Evolutionary conservation across 345 rosid genomes (phyloP), one percentile per base, ranked within the genome.

Genomic region (Bruguiera sexangula): DNA sequence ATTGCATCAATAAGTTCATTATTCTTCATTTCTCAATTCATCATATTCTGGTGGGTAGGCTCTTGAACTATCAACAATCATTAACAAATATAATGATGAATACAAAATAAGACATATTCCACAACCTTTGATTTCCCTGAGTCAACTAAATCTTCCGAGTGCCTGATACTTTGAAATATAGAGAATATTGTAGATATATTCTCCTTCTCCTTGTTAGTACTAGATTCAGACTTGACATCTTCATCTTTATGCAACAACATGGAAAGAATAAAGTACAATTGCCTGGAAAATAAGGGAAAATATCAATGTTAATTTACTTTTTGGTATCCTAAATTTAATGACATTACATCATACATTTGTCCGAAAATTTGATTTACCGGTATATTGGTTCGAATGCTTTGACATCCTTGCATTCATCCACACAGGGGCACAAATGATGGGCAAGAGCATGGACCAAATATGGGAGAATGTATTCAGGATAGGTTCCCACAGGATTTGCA

Each of bases 381-480:
- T 92, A 92, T 73, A 87, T 73, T 59, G 78, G 73, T 70, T 95
- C 99, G 82, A 80, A 95, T 74, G 84, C 87, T 72, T 88, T 84
- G 68, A 89, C 88, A 74, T 95, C 94, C 88, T 86, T 88, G 89
- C 92, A 86, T 71, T 90, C 85, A 27, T 90, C 92, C 46, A 81
- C 67, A 62, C 83, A 76, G 54, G 99, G 97, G 79, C 93, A 92
- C 66, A 84, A 95, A 74, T 78, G 87, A 84, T 92, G 96, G 21
- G 99, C 97, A 73, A 95, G 88, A 62, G 82, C 74, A 74, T 95
- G 97, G 72, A 95, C 91, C 80, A 86, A 69, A 71, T 87, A 85
- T 6, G 96, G 82, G 13, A 92, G 83, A 68, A 92, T 81, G 76
- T 81, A 73, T 64, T 95, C 94, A 34, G 97, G 92, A 82, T 84